Percentiles rank a stretch among this genome's conserved stretches.
Conservation (phyloP, 345 rosid genomes). For the Eucalyptus cloeziana region DNA sequence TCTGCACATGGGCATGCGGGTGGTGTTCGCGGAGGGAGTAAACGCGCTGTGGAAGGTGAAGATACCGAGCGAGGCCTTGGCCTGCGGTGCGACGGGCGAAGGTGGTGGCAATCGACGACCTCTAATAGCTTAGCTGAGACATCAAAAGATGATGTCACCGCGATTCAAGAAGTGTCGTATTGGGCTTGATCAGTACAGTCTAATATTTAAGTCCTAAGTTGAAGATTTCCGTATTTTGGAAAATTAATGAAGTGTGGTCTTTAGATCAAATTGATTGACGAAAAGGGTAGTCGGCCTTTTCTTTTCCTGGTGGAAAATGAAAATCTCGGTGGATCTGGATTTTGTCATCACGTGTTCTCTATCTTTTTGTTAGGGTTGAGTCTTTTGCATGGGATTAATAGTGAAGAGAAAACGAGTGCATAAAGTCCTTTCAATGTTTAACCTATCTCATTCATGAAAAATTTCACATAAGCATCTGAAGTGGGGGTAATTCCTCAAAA, state of each 20-base stretch:
- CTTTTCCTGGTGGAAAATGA: neutral
- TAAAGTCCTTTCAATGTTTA: neutral
- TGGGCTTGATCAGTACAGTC: neutral
- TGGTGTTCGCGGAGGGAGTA: slow-evolving; percentile 55
- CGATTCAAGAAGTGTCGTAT: neutral
- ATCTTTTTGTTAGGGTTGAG: neutral
- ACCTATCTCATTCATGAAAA: neutral
- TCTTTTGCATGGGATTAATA: neutral
- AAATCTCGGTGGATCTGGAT: neutral
- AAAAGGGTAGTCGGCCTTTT: neutral
- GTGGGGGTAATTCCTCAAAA: rapidly evolving
- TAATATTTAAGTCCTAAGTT: neutral
- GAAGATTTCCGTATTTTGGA: neutral
- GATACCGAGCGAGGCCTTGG: slow-evolving; percentile 38
- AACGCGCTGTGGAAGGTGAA: slow-evolving; percentile 14
- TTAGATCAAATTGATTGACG: neutral
- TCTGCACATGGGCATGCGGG: slow-evolving; percentile 88
- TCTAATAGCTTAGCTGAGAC: neutral
- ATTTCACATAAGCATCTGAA: neutral
- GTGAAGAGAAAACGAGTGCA: neutral
- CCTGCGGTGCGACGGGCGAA: slow-evolving; percentile 39
- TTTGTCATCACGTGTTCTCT: neutral
- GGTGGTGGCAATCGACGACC: neutral
- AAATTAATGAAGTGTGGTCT: neutral
- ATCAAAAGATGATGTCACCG: neutral